phyloP scores from a whole-genome alignment of 78 protist genomes.

The Dictyostelium firmibasis region DNA sequence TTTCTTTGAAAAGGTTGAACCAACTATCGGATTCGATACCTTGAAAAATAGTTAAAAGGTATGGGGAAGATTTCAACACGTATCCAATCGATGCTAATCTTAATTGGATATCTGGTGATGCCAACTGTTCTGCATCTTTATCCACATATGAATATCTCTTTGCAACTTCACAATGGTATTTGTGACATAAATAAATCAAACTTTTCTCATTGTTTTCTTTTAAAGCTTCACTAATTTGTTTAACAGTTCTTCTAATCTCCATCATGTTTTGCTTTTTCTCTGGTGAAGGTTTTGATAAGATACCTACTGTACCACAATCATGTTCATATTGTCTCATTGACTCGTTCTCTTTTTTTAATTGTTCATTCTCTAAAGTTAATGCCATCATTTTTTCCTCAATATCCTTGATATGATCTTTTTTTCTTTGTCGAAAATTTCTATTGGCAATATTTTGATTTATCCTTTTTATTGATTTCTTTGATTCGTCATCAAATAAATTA shows the following conservation, averaged over 20 bases:
- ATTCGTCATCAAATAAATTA: neutral
- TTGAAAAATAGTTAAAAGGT: neutral
- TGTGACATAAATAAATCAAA: slow-evolving; percentile 6
- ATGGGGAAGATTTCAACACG: neutral
- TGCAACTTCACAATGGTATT: slow-evolving; percentile 2
- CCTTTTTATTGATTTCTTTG: neutral
- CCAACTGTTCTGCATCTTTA: slow-evolving; percentile 31
- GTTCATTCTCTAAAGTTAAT: neutral
- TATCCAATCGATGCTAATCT: slow-evolving; percentile 27
- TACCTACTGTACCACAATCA: slow-evolving; percentile 34
- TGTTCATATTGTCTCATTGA: neutral
- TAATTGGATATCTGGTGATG: slow-evolving; percentile 7
- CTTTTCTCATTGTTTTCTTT: slow-evolving; percentile 34
- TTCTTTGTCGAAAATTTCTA: neutral
- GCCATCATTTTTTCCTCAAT: neutral
- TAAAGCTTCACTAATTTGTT: slow-evolving; percentile 17
- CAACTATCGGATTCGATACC: slow-evolving; percentile 26
- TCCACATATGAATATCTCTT: slow-evolving; percentile 12
- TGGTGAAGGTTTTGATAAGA: slow-evolving; percentile 37
- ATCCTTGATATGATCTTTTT: neutral
- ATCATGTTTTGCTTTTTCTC: neutral
- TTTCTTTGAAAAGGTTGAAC: slow-evolving; percentile 18
- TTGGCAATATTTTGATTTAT: neutral
- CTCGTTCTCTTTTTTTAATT: neutral
- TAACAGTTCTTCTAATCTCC: slow-evolving; percentile 23